phyloP scores from a whole-genome alignment of 305 asterid genomes.

The Plantago rigida region DNA sequence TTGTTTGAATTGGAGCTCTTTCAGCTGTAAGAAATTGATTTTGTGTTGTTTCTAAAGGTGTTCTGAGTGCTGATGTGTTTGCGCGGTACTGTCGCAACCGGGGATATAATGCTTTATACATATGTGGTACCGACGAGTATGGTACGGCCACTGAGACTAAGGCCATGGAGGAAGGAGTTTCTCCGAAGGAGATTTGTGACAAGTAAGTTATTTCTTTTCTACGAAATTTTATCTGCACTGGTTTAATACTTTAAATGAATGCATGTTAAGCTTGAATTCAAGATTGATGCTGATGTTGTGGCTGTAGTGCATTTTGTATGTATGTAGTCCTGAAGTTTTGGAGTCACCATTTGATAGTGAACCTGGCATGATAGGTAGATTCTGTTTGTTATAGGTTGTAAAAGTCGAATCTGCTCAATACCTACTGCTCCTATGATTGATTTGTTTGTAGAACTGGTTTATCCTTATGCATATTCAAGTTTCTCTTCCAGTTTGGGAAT shows the following conservation, averaged over 20 bases:
- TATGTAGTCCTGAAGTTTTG: too few relatives aligned
- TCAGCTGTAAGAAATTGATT: background rate
- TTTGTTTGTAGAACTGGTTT: background rate
- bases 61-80: slow-evolving; percentile 89
- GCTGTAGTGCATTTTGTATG: too few relatives aligned
- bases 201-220: slow-evolving; percentile 31
- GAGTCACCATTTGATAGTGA: too few relatives aligned
- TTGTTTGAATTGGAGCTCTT: background rate
- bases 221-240: background rate
- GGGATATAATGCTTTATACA: slow-evolving; percentile 45
- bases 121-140: slow-evolving; percentile 63
- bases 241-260: background rate
- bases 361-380: too few relatives aligned
- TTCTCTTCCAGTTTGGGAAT: background rate
- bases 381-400: too few relatives aligned
- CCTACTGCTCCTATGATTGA: too few relatives aligned
- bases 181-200: slow-evolving; percentile 61
- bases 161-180: slow-evolving; percentile 57
- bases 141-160: slow-evolving; percentile 65
- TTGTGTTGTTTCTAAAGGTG: slow-evolving; percentile 41
- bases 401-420: too few relatives aligned
- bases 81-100: slow-evolving; percentile 75
- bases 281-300: too few relatives aligned
- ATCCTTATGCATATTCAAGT: background rate
- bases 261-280: too few relatives aligned